phyloP scores from a whole-genome alignment of 768 basidiomycete species.

The Leccinum olivaceopallidum region DNA sequence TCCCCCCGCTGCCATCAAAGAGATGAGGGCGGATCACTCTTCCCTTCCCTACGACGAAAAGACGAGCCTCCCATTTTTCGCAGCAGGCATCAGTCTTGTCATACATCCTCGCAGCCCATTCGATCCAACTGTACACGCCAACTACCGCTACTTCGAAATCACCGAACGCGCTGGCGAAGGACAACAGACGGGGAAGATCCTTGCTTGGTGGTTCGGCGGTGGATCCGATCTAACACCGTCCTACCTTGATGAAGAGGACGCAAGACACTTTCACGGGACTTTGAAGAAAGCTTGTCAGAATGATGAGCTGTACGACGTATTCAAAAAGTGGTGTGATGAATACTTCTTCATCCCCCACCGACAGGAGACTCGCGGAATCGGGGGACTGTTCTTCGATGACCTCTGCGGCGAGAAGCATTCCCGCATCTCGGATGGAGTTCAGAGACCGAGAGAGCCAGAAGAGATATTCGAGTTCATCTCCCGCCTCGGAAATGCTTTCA shows the following conservation, averaged over 20 bases:
- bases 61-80: conserved; percentile 85
- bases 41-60: conserved; percentile 63
- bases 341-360: conserved; percentile 95
- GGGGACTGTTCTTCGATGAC: conserved; percentile 97
- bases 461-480: conserved; percentile 79
- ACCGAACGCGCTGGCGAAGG: conserved; percentile 47
- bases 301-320: conserved; percentile 69
- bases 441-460: conserved; percentile 57
- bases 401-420: conserved; percentile 65
- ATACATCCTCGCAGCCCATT: conserved; percentile 93
- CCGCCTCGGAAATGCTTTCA: conserved; percentile 73
- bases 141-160: conserved; percentile 97
- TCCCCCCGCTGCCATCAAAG: conserved; percentile 85
- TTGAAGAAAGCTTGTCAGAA: conserved; percentile 75
- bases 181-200: conserved; percentile 48
- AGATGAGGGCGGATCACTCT: conserved; percentile 93
- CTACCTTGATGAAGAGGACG: conserved; percentile 89
- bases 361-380: conserved; percentile 81
- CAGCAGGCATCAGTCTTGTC: conserved; percentile 89
- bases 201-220: conserved; percentile 99
- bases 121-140: conserved; percentile 92
- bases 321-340: conserved; percentile 97
- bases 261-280: conserved; percentile 79
- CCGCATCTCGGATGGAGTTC: conserved; percentile 48
- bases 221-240: conserved; percentile 93